phyloP scores from a whole-genome alignment of 2,329 filamentous ascomycete genomes.

The Colletotrichum sp. region DNA sequence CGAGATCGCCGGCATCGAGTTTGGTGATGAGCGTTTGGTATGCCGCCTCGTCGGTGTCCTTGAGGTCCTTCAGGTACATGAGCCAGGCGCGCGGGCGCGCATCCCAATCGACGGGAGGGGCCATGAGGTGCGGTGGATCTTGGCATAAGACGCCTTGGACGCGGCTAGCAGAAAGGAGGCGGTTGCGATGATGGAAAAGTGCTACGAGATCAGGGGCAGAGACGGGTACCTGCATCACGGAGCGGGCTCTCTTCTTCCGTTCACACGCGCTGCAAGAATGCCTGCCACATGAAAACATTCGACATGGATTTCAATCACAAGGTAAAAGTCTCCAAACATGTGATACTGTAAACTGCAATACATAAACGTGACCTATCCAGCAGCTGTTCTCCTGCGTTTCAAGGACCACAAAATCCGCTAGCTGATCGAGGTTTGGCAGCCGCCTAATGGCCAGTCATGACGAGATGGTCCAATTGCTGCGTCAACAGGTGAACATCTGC shows the following conservation, averaged over 20 bases:
- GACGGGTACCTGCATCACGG: background rate
- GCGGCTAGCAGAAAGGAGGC: background rate
- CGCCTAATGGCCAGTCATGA: background rate
- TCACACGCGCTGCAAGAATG: background rate
- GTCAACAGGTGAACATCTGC: background rate
- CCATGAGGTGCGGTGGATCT: background rate
- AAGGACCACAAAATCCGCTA: background rate
- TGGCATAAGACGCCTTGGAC: background rate
- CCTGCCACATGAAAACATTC: background rate
- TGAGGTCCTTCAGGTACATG: background rate
- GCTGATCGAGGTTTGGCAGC: fast-evolving
- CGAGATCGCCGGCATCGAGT: background rate
- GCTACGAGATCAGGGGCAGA: background rate
- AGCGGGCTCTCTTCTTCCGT: background rate
- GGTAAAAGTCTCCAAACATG: background rate
- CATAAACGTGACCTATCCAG: background rate
- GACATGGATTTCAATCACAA: fast-evolving
- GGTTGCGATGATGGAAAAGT: background rate
- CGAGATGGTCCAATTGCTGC: background rate
- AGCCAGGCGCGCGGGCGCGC: background rate
- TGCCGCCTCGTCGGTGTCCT: background rate
- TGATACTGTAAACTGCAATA: background rate
- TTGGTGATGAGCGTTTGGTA: background rate
- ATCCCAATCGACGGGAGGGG: background rate
- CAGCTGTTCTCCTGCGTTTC: background rate